phyloP scores from a whole-genome alignment of 2,329 filamentous ascomycete genomes.

The Xylariomycetidae sp. region DNA sequence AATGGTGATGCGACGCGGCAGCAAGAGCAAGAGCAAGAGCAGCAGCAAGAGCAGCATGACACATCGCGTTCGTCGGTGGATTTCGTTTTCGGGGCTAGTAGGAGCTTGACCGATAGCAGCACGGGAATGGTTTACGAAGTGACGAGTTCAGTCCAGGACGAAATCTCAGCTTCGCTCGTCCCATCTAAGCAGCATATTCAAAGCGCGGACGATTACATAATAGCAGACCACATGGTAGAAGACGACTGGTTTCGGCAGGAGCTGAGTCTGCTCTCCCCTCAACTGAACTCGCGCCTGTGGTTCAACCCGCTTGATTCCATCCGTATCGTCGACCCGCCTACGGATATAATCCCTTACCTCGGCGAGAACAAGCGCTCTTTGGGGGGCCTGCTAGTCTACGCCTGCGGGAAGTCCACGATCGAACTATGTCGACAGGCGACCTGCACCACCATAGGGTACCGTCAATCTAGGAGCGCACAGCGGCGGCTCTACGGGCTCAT shows the following conservation, averaged over 20 bases:
- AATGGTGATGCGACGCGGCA: background rate
- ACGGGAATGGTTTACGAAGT: too few relatives aligned
- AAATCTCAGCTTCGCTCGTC: too few relatives aligned
- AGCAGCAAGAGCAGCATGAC: too few relatives aligned
- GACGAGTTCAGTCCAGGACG: too few relatives aligned
- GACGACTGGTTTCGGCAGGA: background rate
- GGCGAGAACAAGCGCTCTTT: constrained; percentile 21
- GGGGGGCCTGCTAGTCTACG: constrained; percentile 22
- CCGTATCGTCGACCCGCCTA: constrained; percentile 11
- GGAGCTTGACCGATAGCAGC: too few relatives aligned
- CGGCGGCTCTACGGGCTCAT: constrained; percentile 8
- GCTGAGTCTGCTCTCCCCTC: constrained; percentile 3
- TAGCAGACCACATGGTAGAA: background rate
- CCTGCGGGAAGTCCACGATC: constrained; percentile 18
- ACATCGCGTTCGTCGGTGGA: too few relatives aligned
- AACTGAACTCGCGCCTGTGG: constrained; percentile 17
- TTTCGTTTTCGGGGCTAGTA: too few relatives aligned
- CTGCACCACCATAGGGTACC: too few relatives aligned
- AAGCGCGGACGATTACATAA: too few relatives aligned
- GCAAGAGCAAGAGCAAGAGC: background rate
- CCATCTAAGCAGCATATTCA: too few relatives aligned
- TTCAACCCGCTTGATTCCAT: constrained; percentile 16
- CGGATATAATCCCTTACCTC: constrained; percentile 19
- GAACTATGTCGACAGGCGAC: too few relatives aligned
- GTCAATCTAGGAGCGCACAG: too few relatives aligned